Evolutionary conservation across 2,329 filamentous ascomycete species (phyloP).

Genomic region (Cryoendolithus antarcticus): DNA sequence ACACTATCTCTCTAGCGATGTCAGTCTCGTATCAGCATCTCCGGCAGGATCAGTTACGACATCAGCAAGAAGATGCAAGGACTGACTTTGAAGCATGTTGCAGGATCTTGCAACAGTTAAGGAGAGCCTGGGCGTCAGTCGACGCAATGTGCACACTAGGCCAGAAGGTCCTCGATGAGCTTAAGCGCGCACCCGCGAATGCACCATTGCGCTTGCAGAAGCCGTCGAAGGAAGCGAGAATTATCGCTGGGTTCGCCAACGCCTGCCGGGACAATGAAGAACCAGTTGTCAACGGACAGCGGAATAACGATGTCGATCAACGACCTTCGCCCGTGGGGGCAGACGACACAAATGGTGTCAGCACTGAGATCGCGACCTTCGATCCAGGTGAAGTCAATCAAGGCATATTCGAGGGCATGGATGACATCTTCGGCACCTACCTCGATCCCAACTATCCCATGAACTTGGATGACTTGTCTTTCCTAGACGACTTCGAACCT

Average conservation of each 20-base stretch:
- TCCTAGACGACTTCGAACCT: conserved; percentile 13
- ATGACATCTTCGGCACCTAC: conserved; percentile 22
- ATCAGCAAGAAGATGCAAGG: conserved; percentile 35
- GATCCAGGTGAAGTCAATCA: conserved; percentile 2
- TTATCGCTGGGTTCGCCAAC: conserved; percentile 3
- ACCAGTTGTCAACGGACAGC: conserved; percentile 2
- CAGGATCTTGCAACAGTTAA: conserved; percentile 30
- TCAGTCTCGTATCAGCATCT: conserved; percentile 46
- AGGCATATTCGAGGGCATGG: conserved; percentile 21
- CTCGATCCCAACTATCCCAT: conserved; percentile 23
- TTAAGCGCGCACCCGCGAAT: conserved; percentile 17
- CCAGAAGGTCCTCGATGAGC: conserved; percentile 20
- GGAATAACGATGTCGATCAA: neutral
- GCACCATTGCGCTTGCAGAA: conserved; percentile 16
- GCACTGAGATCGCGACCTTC: neutral
- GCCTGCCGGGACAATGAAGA: conserved; percentile 4
- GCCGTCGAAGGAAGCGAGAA: conserved; percentile 5
- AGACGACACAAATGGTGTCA: neutral
- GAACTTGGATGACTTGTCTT: conserved; percentile 22
- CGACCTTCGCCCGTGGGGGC: conserved; percentile 1
- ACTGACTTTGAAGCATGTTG: conserved; percentile 34
- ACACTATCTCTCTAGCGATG: conserved; percentile 42
- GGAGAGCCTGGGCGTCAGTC: conserved; percentile 34
- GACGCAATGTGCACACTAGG: conserved; percentile 31
- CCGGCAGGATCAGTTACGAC: conserved; percentile 37